These are phyloP conservation scores for Limtongozyma cylindracea DNA, from an alignment of 805 yeast genomes.

Conservation along the genomic window DNA sequence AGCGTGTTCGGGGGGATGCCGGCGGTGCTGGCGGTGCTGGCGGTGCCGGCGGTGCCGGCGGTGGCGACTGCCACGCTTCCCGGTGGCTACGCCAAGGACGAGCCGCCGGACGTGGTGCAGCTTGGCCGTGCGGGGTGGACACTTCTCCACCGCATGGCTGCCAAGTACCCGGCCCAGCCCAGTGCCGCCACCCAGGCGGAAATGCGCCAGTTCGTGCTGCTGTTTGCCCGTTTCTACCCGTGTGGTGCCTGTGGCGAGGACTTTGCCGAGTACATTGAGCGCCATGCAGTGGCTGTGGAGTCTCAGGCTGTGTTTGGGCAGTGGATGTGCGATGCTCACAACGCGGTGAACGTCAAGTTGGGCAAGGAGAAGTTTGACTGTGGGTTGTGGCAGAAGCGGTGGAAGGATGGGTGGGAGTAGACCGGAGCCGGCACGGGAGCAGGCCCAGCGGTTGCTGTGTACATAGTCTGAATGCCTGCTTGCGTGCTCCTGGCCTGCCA, in stretches of 20 bases:
- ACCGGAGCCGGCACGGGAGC: too few species aligned
- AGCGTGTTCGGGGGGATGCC: constrained; percentile 14
- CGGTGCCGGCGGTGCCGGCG: constrained; percentile 1
- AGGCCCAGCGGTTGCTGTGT: too few species aligned
- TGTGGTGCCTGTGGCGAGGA: constrained; percentile 88
- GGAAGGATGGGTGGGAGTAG: constrained; percentile 90
- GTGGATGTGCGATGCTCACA: constrained; percentile 94
- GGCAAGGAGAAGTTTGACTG: constrained; percentile 81
- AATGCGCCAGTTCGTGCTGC: constrained; percentile 37
- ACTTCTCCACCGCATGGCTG: constrained; percentile 71
- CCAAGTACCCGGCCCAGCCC: constrained; percentile 62
- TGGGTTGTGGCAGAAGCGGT: constrained; percentile 71
- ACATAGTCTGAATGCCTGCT: too few species aligned
- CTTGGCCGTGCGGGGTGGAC: constrained; percentile 87
- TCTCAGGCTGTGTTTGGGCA: constrained; percentile 59
- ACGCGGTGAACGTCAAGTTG: constrained; percentile 66
- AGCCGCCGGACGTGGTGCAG: constrained; percentile 71
- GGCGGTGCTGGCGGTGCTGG: not conserved
- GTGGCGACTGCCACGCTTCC: constrained; percentile 1
- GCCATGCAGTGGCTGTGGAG: constrained; percentile 26
- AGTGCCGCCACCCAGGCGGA: constrained; percentile 34
- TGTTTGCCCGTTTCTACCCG: constrained; percentile 69
- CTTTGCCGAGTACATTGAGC: constrained; percentile 33
- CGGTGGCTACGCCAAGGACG: constrained; percentile 15
- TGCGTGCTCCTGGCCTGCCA: too few species aligned